Evolutionary conservation across 2,329 filamentous ascomycete genomes (phyloP), one percentile per base, ranked within the genome.

Genomic region (Claviceps monticola): DNA sequence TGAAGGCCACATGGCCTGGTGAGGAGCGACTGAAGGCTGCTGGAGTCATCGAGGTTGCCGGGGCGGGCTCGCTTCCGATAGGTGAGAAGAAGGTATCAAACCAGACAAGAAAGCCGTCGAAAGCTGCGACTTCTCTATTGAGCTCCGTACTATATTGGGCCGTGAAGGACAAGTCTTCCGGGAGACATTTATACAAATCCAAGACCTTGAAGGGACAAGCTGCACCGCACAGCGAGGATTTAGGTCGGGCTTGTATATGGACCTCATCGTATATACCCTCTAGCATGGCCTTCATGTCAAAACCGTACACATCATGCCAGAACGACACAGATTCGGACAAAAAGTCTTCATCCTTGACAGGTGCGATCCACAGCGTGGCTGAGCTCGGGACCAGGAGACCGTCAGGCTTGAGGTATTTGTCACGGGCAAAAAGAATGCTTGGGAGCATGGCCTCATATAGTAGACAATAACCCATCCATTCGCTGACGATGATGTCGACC

Each of bases 401-500:
- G 52, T 80, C 83, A 1, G 84, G 79, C 54, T 79, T 82, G 23
- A 97, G 80, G 66, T 95, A 96, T 59, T 80, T 82, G 68, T 97
- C 90, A 55, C 90, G 79, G 44, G 91, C 91, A 62, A 82, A 91
- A 49, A 97, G 76, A 21, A 97, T 88, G 48, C 88, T 94, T 57
- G 93, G 88, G 29, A 97, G 80, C 90, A 97, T 97, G 52, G 89
- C 88, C 69, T 97, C 90, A 66, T 94, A 97, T 5, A 96, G 76
- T 17, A 96, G 76, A 57, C 84, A 87, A 65, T 97, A 97, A 34
- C 90, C 90, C 90, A 97, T 97, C 90, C 90, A 97, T 67, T 97
- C 90, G 54, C 87, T 94, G 55, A 97, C 84, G 63, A 97, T 95
- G 61, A 97, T 84, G 68, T 97, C 91, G 46, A 96, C 90, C 62